Evolutionary conservation across 2,329 filamentous ascomycete species (phyloP), one percentile per base, ranked within the genome.

Genomic region (Colletotrichum euphorbiae): DNA sequence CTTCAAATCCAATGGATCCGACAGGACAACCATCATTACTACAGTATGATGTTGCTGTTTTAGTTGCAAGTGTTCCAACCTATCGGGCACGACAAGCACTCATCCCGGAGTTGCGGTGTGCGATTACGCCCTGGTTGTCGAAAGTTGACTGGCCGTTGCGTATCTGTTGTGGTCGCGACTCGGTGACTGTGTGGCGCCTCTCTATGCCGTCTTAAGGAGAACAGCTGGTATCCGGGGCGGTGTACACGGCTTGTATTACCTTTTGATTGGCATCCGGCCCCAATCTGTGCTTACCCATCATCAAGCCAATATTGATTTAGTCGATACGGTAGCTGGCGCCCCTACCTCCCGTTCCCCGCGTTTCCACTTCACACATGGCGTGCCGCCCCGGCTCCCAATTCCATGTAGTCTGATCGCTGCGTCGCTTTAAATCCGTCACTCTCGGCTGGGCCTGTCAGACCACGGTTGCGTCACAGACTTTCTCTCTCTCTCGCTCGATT

Each of bases 351-450:
- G 42, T 67, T 52, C 62, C 67, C 67, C 67, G 62, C 67, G 57
- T 69, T 67, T 62, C 56, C 56, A 59, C 52, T 57, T 48, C 43
- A 17, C 62, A 66, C 61, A 69, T 65, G 21, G 54, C 54, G 40
- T 33, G 31, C 46, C 45, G 50, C 42, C 50, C 55, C 33, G 17
- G 50, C 11, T 56, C 36, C 50, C 48, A 43, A 52, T 69, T 69
- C 56, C 51, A 56, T 50, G 36, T 43, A 15, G 21, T 51, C 42
- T 43, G 6, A 43, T 24, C 36, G 54, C 54, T 50, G 36, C 46
- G 33, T 28, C 36, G 38, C 33, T 55, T 55, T 31, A 13, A 8
- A 8, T n/a, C 28, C 19, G 9, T 13, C 31, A 12, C 19, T 17
- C 48, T 43, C 33, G 43, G 58, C 46, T 61, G 28, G 36, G 21